Percentiles rank a stretch among this genome's conserved stretches.
These are phyloP conservation scores for Yamadazyma jaroonii DNA, from an alignment of 1,139 yeast genomes.

Conservation along the genomic window DNA sequence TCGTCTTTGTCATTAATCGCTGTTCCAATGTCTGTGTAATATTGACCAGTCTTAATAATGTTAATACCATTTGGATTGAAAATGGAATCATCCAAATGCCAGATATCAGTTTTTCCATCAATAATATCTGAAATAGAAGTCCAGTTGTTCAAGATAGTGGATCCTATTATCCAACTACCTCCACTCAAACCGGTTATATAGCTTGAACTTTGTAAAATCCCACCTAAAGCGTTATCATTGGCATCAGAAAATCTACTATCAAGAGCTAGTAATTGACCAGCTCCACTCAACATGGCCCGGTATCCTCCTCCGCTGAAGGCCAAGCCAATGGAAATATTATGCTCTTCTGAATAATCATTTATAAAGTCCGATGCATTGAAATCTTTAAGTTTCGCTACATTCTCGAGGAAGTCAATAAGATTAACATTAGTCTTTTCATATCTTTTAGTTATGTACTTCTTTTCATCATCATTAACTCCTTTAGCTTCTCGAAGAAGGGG, in stretches of 20 bases:
- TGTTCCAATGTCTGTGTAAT: constrained; percentile 27
- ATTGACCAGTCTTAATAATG: constrained; percentile 29
- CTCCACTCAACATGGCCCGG: constrained; percentile 45
- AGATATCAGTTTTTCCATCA: constrained; percentile 24
- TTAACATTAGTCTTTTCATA: constrained; percentile 31
- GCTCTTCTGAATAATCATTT: constrained; percentile 19
- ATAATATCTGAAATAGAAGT: constrained; percentile 35
- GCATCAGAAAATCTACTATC: constrained; percentile 31
- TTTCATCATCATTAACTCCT: constrained; percentile 24
- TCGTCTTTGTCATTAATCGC: constrained; percentile 30
- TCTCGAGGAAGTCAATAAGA: constrained; percentile 27
- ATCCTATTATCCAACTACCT: constrained; percentile 44
- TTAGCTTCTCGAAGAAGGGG: constrained; percentile 27
- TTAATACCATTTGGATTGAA: constrained; percentile 40
- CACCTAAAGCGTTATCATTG: constrained; percentile 32
- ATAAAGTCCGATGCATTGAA: constrained; percentile 34
- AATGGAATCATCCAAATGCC: constrained; percentile 41
- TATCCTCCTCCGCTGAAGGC: constrained; percentile 49
- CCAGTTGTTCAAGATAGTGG: constrained; percentile 37
- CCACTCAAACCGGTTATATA: constrained; percentile 45
- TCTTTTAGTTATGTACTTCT: constrained; percentile 25
- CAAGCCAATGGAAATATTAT: constrained; percentile 39
- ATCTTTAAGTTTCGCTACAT: constrained; percentile 30
- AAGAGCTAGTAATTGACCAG: constrained; percentile 38
- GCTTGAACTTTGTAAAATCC: constrained; percentile 36